Percentiles rank a stretch among this genome's conserved stretches.
Evolutionary conservation across 768 basidiomycete genomes (phyloP).

Genomic region (Paxillus ammoniavirescens): DNA sequence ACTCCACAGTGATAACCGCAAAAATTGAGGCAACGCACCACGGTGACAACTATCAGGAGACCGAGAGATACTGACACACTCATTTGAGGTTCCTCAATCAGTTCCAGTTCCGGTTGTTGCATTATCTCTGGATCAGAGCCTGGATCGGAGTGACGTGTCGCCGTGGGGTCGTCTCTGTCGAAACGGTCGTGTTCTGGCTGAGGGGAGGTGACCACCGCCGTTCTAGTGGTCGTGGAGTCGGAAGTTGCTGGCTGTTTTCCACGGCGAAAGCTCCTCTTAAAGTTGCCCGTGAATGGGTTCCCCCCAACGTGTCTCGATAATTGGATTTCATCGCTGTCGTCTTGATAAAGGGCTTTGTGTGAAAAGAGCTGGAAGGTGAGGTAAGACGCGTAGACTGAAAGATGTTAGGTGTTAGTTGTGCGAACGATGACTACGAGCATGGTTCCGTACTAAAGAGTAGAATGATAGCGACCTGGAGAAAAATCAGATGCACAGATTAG

Average conservation of each 20-base stretch:
- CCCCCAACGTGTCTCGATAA: conserved; percentile 43
- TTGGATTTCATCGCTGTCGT: conserved; percentile 36
- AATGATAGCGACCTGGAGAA: conserved; percentile 64
- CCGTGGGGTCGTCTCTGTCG: not conserved
- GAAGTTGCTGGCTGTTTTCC: conserved; percentile 5
- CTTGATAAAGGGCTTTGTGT: conserved; percentile 68
- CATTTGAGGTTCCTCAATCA: conserved; percentile 50
- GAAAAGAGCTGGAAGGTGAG: conserved; percentile 80
- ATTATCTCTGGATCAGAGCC: conserved; percentile 9
- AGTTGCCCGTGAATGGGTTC: conserved; percentile 32
- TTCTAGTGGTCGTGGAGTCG: not conserved
- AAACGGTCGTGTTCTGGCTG: not conserved
- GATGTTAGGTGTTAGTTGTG: not conserved
- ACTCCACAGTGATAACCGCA: not conserved
- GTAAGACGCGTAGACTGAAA: conserved; percentile 67
- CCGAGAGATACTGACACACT: conserved; percentile 53
- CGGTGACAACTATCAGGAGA: conserved; percentile 57
- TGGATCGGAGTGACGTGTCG: not conserved
- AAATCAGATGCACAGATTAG: conserved; percentile 3
- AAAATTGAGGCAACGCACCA: conserved; percentile 40
- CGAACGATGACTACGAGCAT: not conserved
- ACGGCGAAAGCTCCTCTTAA: conserved; percentile 18
- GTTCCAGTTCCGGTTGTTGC: conserved; percentile 13
- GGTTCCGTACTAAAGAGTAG: conserved; percentile 66
- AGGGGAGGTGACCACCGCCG: conserved; percentile 11